Conservation (phyloP, 805 yeast species). For the Starmera caribaea region DNA sequence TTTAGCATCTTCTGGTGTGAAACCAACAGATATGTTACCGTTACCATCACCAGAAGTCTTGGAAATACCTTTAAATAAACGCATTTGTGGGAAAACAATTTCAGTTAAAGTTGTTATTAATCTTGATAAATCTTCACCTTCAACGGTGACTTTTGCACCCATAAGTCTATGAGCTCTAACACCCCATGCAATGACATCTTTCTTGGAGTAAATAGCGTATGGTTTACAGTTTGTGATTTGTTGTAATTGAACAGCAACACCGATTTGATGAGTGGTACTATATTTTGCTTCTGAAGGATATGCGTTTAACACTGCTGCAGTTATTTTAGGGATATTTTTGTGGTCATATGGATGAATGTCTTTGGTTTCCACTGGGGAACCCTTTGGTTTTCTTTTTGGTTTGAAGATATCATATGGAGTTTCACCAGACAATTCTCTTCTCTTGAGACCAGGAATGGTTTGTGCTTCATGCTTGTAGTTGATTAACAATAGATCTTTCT, state of each 20-base stretch:
- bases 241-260: conserved; percentile 72
- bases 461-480: conserved; percentile 61
- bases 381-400: conserved; percentile 65
- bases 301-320: conserved; percentile 63
- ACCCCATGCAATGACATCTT: conserved; percentile 79
- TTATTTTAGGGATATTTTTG: conserved; percentile 63
- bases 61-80: conserved; percentile 75
- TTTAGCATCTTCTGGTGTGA: conserved; percentile 65
- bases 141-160: conserved; percentile 77
- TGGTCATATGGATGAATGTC: conserved; percentile 60
- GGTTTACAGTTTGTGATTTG: conserved; percentile 94
- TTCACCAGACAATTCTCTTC: conserved; percentile 76
- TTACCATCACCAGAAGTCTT: conserved; percentile 70
- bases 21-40: conserved; percentile 83
- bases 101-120: conserved; percentile 82
- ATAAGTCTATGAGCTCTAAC: conserved; percentile 80
- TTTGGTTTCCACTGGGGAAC: conserved; percentile 64
- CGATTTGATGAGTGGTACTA: conserved; percentile 61
- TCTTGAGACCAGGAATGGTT: conserved; percentile 51
- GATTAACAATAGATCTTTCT: conserved; percentile 69
- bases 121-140: conserved; percentile 78
- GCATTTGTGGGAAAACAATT: conserved; percentile 84
- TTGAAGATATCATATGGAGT: conserved; percentile 88
- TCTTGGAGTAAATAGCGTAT: conserved; percentile 56
- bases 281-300: conserved; percentile 66